Evolutionary conservation across 768 basidiomycete genomes (phyloP), one percentile per base, ranked within the genome.

Genomic region (Kwoniella europaea): DNA sequence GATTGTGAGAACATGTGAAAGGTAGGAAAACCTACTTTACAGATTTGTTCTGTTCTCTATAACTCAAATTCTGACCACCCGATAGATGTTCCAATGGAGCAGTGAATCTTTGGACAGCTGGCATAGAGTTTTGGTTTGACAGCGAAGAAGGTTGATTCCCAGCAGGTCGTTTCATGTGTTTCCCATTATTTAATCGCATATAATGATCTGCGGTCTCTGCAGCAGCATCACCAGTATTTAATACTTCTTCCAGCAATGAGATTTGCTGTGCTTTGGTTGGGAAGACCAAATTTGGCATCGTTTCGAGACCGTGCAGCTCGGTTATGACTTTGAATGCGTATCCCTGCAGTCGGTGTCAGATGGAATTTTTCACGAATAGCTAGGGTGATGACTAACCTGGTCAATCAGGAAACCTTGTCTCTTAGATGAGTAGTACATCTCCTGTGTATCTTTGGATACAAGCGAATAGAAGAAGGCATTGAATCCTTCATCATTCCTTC

Each of bases 311-410:
- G 73, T 98, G 94, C 18, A 99, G 88, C 76, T 95, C 92, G 2
- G 97, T 98, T 84, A 99, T 98, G 64, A 99, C 96, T 85, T 98
- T 98, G 89, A 99, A 99, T 6, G 96, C 92, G 85, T 99, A 99
- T 2, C 97, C 96, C 76, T 79, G 63, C 4, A 15, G 6, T 18
- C 10, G 62, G 56, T 64, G 60, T 70, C 58, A 65, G 65, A 41
- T 4, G 56, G 4, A 13, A 50, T 27, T 6, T 20, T 41, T 20
- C 3, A 20, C 29, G 29, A 15, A 3, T 16, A n/a, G 0, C 46
- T 12, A 10, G 24, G n/a, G 7, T 18, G 18, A 29, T 55, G 15
- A 64, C 79, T 63, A 15, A 84, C 83, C 85, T 98, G 95, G 82
- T 99, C 97, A 79, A 99, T 96, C 75, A 99, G 86, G 85, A 99